Conservation (phyloP, 768 basidiomycete species). For the Boletus pseudopeckii region DNA sequence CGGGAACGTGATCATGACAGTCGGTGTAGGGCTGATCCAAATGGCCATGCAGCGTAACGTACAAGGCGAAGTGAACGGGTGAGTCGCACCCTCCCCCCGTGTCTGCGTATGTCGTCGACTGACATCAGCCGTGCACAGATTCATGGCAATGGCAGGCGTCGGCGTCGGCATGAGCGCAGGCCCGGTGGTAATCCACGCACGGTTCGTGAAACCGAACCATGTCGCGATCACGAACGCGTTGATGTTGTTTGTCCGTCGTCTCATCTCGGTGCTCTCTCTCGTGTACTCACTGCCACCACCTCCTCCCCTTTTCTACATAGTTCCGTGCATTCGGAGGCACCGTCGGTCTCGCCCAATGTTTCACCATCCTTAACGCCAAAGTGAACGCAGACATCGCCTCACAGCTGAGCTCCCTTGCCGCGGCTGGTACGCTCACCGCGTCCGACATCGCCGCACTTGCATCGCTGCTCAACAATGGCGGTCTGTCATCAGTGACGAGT, state of each 20-base stretch:
- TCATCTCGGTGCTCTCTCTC: neutral
- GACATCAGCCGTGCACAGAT: slow-evolving; percentile 22
- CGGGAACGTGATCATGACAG: slow-evolving; percentile 35
- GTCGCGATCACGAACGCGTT: slow-evolving; percentile 44
- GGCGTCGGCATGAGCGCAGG: slow-evolving; percentile 42
- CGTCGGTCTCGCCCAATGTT: slow-evolving; percentile 51
- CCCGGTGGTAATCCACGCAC: slow-evolving; percentile 40
- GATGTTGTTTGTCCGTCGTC: slow-evolving; percentile 40
- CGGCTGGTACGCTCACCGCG: slow-evolving; percentile 21
- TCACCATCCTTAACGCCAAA: slow-evolving; percentile 44
- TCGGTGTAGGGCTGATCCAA: slow-evolving; percentile 43
- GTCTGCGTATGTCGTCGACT: neutral
- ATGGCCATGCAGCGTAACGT: slow-evolving; percentile 39
- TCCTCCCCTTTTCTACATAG: slow-evolving; percentile 18
- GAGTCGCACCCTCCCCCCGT: neutral
- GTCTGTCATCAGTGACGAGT: slow-evolving; percentile 34
- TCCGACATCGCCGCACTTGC: slow-evolving; percentile 28
- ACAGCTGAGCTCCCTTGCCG: slow-evolving; percentile 21
- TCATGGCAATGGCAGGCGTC: slow-evolving; percentile 43
- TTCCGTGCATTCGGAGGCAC: slow-evolving; percentile 51
- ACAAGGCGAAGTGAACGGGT: slow-evolving; percentile 37
- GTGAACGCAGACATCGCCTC: slow-evolving; percentile 34
- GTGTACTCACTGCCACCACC: neutral
- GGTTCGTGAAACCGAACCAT: slow-evolving; percentile 42
- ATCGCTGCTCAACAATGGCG: slow-evolving; percentile 20